Conservation (phyloP, 495 filamentous ascomycete species). For the Aspergillus indologenus region DNA sequence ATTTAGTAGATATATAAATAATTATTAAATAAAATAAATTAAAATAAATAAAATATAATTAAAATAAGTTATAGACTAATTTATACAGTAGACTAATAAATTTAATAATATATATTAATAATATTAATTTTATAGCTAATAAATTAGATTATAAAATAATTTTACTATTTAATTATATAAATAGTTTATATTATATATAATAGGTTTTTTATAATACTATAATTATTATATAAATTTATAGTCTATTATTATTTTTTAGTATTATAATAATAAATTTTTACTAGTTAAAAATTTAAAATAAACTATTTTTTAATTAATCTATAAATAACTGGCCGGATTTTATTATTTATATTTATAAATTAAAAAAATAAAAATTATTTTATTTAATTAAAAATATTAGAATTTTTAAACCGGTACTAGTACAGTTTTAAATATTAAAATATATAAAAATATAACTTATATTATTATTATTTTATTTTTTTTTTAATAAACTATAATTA, state of each 20-base stretch:
- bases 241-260: conserved; percentile 1
- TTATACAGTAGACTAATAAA: no score
- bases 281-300: conserved; percentile 3
- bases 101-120: no score
- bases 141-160: not conserved
- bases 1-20: no score
- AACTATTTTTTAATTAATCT: conserved; percentile 5
- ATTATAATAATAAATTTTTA: conserved; percentile 3
- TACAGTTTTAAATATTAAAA: not conserved
- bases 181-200: not conserved
- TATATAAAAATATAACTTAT: no score
- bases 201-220: not conserved
- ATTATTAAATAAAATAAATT: no score
- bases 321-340: not conserved
- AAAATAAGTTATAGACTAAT: no score
- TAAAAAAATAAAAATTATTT: no score
- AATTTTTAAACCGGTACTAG: not conserved
- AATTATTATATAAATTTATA: not conserved
- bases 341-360: no score
- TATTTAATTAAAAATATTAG: not conserved
- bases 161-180: conserved; percentile 3
- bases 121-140: no score
- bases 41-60: no score
- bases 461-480: no score
- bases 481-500: no score